Evolutionary conservation across 345 rosid species (phyloP), one percentile per base, ranked within the genome.

Genomic region (Brassica rapa): DNA sequence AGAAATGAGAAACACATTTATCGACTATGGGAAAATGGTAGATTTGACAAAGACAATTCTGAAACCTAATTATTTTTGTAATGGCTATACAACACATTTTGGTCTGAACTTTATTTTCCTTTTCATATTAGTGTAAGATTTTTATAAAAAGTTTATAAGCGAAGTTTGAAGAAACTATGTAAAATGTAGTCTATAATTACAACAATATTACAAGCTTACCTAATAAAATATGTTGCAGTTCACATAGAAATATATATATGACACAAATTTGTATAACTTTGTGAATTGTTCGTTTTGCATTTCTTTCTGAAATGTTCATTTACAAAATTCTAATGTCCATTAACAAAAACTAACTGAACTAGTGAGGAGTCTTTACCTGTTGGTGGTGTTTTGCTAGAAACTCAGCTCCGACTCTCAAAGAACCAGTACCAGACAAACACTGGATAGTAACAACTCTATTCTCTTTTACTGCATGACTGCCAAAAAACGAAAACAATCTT

Each of bases 401-500:
- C 81, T 92, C 98, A 74, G 85, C 96, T 72, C 98, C 98, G 59
- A 94, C 97, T 85, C 98, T 89, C 72, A 90, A 63, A 15, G 97
- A 90, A 77, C 98, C 98, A 71, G 98, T 93, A 46, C 98, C 96
- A 71, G 98, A 93, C 84, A 94, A 86, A 82, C 94, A 86, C 65
- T 92, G 97, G 68, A 89, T 88, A 24, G 96, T 90, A 24, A 90
- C 80, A 75, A 90, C 88, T 83, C 97, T 87, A 62, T 85, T 86
- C 82, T 86, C 92, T 63, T 62, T 74, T 57, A 90, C 72, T 4
- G 94, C 92, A 66, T 82, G 90, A 86, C 98, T 94, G 77, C 68
- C 70, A 75, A 68, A 39, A 71, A 46, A 77, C 37, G 6, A 69
- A 62, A 51, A 49, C 0, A 60, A 41, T 14, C 1, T 61, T 6